Evolutionary conservation across 306 rosid genomes (phyloP).

Genomic region (Dryas drummondii): DNA sequence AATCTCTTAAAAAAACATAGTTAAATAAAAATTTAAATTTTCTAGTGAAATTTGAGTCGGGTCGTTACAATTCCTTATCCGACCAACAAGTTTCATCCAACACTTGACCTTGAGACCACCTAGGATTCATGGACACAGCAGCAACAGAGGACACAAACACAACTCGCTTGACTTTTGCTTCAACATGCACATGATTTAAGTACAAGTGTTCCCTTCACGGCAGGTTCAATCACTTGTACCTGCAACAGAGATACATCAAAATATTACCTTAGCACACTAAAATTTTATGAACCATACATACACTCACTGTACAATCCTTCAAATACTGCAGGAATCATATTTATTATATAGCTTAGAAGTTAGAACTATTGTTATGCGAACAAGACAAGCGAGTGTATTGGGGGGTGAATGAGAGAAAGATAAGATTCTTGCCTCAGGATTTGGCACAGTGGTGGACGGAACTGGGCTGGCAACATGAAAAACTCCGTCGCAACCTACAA

Average conservation of each 20-base stretch:
- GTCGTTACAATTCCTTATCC: too few species aligned
- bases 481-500: constrained; percentile 44
- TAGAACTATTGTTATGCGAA: too few species aligned
- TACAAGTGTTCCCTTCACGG: constrained; percentile 61
- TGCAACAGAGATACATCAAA: constrained; percentile 17
- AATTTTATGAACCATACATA: neutral
- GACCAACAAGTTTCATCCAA: constrained; percentile 51
- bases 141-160: constrained; percentile 39
- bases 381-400: too few species aligned
- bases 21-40: too few species aligned
- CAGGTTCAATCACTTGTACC: constrained; percentile 63
- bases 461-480: constrained; percentile 54
- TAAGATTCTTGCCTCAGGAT: constrained; percentile 34
- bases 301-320: neutral
- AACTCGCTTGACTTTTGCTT: constrained; percentile 40
- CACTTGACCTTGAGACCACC: constrained; percentile 32
- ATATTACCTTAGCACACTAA: neutral
- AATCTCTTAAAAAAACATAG: too few species aligned
- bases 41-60: too few species aligned
- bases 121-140: constrained; percentile 36
- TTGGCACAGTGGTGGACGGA: constrained; percentile 35
- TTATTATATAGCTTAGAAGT: too few species aligned
- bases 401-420: neutral
- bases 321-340: too few species aligned
- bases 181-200: constrained; percentile 41